A percentile compares a stretch with the other conserved stretches of the same genome.
Conservation (phyloP, 192 early-diverging fungal species). For the Coemansia sp. region DNA sequence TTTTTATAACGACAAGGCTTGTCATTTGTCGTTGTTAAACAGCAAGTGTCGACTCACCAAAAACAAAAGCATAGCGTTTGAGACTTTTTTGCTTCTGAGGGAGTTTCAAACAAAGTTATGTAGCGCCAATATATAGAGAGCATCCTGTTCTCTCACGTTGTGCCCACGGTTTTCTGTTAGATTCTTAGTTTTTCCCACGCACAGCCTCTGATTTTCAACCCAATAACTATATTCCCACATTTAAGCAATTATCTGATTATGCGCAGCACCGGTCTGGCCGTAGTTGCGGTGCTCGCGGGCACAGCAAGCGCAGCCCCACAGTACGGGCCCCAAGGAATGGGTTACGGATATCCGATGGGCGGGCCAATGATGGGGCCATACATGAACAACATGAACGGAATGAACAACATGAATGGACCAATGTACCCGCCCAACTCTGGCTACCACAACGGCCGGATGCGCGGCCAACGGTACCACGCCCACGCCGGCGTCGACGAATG, state of each 20-base stretch:
- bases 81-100: not conserved
- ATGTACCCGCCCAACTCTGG: conserved; percentile 30
- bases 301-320: conserved; percentile 21
- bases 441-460: conserved; percentile 24
- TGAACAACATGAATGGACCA: conserved; percentile 25
- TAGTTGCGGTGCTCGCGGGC: not conserved
- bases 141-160: not conserved
- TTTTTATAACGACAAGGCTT: not conserved
- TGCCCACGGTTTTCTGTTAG: not conserved
- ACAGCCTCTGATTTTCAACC: not conserved
- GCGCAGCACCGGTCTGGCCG: conserved; percentile 8
- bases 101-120: not conserved
- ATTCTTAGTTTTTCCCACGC: not conserved
- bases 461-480: conserved; percentile 42
- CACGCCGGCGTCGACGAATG: conserved; percentile 40
- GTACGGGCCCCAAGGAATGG: conserved; percentile 38
- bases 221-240: not conserved
- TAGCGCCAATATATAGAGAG: not conserved
- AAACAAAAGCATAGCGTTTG: not conserved
- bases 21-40: not conserved
- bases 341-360: conserved; percentile 27
- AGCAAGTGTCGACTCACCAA: not conserved
- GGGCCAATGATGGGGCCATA: conserved; percentile 21
- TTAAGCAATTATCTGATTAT: not conserved
- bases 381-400: conserved; percentile 23